Evolutionary conservation across 78 protist species (phyloP), one percentile per base, ranked within the genome.

Genomic region (Planoprotostelium fungivorum): DNA sequence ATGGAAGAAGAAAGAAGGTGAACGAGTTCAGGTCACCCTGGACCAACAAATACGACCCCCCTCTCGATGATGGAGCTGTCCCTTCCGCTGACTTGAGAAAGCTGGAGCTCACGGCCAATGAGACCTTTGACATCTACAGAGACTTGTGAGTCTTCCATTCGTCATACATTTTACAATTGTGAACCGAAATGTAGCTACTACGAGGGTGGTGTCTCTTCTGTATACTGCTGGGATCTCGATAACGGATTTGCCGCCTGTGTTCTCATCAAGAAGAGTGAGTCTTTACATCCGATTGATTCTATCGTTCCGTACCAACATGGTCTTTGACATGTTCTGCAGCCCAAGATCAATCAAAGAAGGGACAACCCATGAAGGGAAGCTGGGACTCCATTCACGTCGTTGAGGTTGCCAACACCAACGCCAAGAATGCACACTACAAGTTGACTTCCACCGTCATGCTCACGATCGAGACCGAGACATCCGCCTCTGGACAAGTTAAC

Each of bases 341-440:
- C 86, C 95, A 93, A 88, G 96, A 92, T 88, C 94, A 90, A 87
- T 94, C 96, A 34, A 88, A 85, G 63, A 91, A 91, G 90, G 96
- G 94, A 84, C 91, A 86, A 88, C 93, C 96, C 86, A 93, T 93
- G 91, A 87, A 91, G 90, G 99, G 99, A 37, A 73, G 94, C 34
- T 98, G 99, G 99, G 98, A 98, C 89, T 96, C 99, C 85, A 98
- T 98, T 83, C 99, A 98, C 91, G 98, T 98, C 38, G 85, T 98
- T 37, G 98, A 97, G 87, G 99, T 96, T 0, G 39, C 87, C 83
- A 90, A 38, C 29, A 63, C 34, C 92, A 96, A 91, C 90, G 37
- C 35, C 38, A 16, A 1, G 35, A 92, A 89, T 29, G 95, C 97
- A 37, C 86, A 37, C 36, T 98, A 98, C 94, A 91, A 96, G 86